Conservation (phyloP, 2,329 filamentous ascomycete species). For the Colletotrichum eremochloae region DNA sequence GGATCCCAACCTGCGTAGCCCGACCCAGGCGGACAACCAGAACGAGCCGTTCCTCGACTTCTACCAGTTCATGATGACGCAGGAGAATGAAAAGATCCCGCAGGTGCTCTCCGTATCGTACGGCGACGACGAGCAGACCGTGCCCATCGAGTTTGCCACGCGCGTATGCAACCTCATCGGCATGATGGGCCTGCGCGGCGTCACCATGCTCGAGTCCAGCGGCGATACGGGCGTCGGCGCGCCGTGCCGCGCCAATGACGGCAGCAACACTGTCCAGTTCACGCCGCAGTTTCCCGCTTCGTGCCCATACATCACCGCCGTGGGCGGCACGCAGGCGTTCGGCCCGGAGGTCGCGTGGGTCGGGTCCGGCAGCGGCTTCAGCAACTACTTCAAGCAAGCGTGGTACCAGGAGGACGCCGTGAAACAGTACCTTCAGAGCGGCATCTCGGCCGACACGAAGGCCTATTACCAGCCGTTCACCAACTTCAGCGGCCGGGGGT, state of each 20-base stretch:
- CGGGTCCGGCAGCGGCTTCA: conserved; percentile 67
- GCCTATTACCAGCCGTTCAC: conserved; percentile 63
- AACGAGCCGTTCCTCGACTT: conserved; percentile 79
- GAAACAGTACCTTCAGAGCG: conserved; percentile 56
- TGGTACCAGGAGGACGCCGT: conserved; percentile 61
- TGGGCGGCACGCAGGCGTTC: conserved; percentile 65
- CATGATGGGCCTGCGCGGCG: conserved; percentile 73
- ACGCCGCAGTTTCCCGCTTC: conserved; percentile 47
- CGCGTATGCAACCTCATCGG: conserved; percentile 72
- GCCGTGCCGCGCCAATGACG: conserved; percentile 66
- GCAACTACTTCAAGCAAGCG: conserved; percentile 60
- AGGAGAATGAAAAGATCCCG: conserved; percentile 66
- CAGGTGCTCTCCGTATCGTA: conserved; percentile 75
- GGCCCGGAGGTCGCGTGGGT: conserved; percentile 66
- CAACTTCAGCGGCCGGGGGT: conserved; percentile 65
- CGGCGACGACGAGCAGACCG: conserved; percentile 75
- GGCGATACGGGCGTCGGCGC: conserved; percentile 71
- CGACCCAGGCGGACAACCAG: conserved; percentile 55
- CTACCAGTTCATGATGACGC: conserved; percentile 68
- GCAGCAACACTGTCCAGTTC: conserved; percentile 48
- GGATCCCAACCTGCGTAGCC: conserved; percentile 46
- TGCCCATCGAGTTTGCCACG: conserved; percentile 69
- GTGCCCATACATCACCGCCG: conserved; percentile 69
- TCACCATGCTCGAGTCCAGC: conserved; percentile 71
- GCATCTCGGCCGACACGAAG: conserved; percentile 52